Evolutionary conservation across 257 asterid species (phyloP), one percentile per base, ranked within the genome.

Genomic region (Thymus mandschuricus): DNA sequence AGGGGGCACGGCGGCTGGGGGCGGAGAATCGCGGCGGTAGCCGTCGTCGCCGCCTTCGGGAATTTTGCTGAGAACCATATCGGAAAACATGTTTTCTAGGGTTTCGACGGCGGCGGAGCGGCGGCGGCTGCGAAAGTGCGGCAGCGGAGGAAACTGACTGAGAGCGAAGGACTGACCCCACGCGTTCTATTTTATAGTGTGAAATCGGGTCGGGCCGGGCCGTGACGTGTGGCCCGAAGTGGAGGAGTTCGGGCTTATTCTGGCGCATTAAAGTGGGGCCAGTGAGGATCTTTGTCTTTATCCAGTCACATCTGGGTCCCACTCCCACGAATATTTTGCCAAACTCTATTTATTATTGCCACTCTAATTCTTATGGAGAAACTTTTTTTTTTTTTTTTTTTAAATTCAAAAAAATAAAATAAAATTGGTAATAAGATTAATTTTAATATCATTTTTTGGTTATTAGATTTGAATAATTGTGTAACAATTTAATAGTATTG

Each of bases 191-290:
- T 74, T 74, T 74, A 74, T 74, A 66, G 34, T 34, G 2, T 38
- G 49, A 46, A 11, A 35, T 34, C 29, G 64, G 75, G 70, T 64
- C 74, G 33, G 10, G 4, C 21, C 41, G 8, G 0, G 68, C 48
- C 34, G 13, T 21, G 31, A 1, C 58, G 59, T 46, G 28, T n/a
- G 38, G 74, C 67, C 75, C 75, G 33, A 0, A 46, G 7, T 52
- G 1, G 8, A 2, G 29, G 55, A 28, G 58, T 29, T 41, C 38
- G 70, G 76, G 70, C 64, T 15, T n/a, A 21, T 30, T 57, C 58
- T 69, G 74, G 58, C 54, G 27, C 21, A 21, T 21, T 71, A 51
- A 13, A 8, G 70, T 63, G 70, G 76, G 76, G 70, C 76, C 57
- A 51, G 10, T 4, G 6, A 40, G 64, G 64, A 72, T 72, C 63